Base-by-base conservation (phyloP, 805 yeast genomes). In the Saccharomyces kudriavzevii region DNA sequence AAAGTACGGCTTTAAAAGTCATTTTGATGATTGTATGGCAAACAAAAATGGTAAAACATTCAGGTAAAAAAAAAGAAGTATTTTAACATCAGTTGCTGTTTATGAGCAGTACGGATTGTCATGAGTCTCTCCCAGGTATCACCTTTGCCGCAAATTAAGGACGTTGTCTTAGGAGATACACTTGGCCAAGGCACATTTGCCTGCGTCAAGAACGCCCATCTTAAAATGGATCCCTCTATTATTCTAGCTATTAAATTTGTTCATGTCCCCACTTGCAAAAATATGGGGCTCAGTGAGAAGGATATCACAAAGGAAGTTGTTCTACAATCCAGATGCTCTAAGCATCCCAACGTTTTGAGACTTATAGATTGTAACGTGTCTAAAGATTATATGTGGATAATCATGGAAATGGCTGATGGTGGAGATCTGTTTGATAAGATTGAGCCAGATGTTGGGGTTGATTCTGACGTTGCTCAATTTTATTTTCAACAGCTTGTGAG, bases 351-450 rank as follows among this genome's bases (percentile, higher is more conserved):
- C 61, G 76, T 86, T 13, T 77, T 85, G 43, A 75, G 74, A 53
- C 71, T 84, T 49, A 67, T 76, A 24, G 82, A 78, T 59, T 78
- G 80, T 56, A 83, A 82, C 5, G 75, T 79, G 3, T 79, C 82
- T 55, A 63, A 67, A 1, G 76, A 75, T 48, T 86, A 85, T 80
- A 69, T 80, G 40, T 85, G 85, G 80, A 75, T 86, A 54, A 80
- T 80, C 3, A 70, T 86, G 76, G 91, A 86, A 60, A 70, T 82
- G 54, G 89, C 89, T 1, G 76, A 77, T 26, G 87, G 88, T 54
- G 94, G 94, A 14, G 94, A 86, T 67, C 65, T 86, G 22, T 86
- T 86, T 65, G 91, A 85, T 61, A 86, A 85, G 66, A 85, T 86
- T 55, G 89, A 85, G 63, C 89, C 89, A 0, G 89, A 84, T 68